Conservation (phyloP, 768 basidiomycete species). For the Leucosporidium creatinivorum region DNA sequence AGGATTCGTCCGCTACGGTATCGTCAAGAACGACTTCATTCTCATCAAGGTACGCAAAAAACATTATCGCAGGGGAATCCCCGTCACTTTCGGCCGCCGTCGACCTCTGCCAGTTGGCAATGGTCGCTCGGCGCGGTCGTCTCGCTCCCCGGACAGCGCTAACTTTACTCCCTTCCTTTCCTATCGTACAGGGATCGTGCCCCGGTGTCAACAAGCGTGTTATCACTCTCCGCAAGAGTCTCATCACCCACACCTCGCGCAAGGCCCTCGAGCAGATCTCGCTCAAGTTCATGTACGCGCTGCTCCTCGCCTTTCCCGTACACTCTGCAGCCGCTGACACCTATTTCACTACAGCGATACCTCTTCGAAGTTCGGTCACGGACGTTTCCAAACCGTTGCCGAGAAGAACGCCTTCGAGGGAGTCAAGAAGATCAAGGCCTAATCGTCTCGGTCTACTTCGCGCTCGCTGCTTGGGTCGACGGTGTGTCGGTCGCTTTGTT, state of each 20-base stretch:
- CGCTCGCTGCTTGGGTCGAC: no score
- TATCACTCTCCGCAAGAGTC: slow-evolving; percentile 90
- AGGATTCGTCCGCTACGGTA: slow-evolving; percentile 99
- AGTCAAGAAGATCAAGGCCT: slow-evolving; percentile 44
- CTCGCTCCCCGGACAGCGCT: no score
- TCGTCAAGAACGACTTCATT: slow-evolving; percentile 96
- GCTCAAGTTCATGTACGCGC: slow-evolving; percentile 92
- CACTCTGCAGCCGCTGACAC: no score
- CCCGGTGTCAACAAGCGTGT: slow-evolving; percentile 98
- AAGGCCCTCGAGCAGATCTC: slow-evolving; percentile 95
- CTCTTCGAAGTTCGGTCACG: slow-evolving; percentile 85
- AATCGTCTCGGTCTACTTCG: no score
- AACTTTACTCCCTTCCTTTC: no score
- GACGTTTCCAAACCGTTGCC: slow-evolving; percentile 91
- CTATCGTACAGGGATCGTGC: slow-evolving; percentile 48
- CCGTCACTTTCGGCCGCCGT: no score
- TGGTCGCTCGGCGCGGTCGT: no score
- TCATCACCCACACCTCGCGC: slow-evolving; percentile 92
- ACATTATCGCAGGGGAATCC: no score
- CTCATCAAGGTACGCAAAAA: slow-evolving; percentile 60
- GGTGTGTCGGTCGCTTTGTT: no score
- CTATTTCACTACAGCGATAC: no score
- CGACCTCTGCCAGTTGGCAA: no score
- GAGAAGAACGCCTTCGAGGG: slow-evolving; percentile 88
- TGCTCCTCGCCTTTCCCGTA: no score